Conservation (phyloP, 371 early-diverging fungal species). For the Mortierella sp. region DNA sequence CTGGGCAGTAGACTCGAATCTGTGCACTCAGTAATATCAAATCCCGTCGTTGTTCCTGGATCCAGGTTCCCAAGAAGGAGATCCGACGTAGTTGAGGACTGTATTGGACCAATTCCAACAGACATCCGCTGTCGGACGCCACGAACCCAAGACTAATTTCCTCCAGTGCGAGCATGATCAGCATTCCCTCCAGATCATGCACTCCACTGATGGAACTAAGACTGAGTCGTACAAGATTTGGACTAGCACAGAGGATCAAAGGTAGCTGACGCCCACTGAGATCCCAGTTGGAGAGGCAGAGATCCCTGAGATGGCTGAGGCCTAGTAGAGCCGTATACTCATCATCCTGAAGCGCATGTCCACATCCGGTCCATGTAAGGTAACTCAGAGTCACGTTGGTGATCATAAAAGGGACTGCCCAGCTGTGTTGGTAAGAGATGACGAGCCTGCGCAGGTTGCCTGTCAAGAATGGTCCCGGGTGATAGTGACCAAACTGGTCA, state of each 20-base stretch:
- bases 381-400: constrained; percentile 13
- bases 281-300: constrained; percentile 30
- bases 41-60: constrained; percentile 17
- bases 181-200: constrained; percentile 14
- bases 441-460: constrained; percentile 20
- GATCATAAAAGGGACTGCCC: constrained; percentile 19
- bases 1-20: constrained; percentile 17
- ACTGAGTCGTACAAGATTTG: constrained; percentile 16
- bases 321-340: constrained; percentile 8
- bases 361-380: constrained; percentile 30
- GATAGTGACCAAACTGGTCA: constrained; percentile 25
- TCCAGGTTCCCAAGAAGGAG: constrained; percentile 36
- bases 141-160: constrained; percentile 32
- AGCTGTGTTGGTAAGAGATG: constrained; percentile 22
- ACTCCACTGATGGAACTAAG: constrained; percentile 25
- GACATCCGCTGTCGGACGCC: constrained; percentile 10
- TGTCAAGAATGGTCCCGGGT: constrained; percentile 20
- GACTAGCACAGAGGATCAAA: constrained; percentile 12
- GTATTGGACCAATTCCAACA: constrained; percentile 17
- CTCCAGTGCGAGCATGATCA: constrained; percentile 15
- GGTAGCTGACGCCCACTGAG: constrained; percentile 16
- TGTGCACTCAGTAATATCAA: constrained; percentile 13
- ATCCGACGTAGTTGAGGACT: constrained; percentile 17
- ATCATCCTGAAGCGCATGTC: not conserved
- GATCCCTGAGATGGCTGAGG: constrained; percentile 16